Evolutionary conservation across 305 asterid genomes (phyloP), one percentile per base, ranked within the genome.

Genomic region (Plantago coronopus): DNA sequence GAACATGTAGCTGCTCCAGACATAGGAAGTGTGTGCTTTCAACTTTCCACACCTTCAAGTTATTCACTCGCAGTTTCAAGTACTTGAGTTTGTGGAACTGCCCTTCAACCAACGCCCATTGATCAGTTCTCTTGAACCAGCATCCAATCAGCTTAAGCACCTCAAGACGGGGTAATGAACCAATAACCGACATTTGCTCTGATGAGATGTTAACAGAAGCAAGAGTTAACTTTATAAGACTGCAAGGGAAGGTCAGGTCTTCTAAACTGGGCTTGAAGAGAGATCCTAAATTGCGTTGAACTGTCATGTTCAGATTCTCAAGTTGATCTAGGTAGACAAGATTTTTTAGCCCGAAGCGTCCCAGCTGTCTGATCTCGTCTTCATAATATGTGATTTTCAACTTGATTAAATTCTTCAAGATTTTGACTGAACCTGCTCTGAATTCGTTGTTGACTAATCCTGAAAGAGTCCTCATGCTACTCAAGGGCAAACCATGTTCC

Each of bases 91-190:
- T n/a, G 7, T 34, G 12, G 9, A 34, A 34, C 2, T 34, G 12
- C 9, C 40, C 40, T 7, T 7, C 40, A 53, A 53, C 57, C 58
- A 53, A 23, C 25, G 40, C 7, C 17, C 4, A 18, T n/a, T n/a
- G n/a, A n/a, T n/a, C n/a, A n/a, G n/a, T n/a, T n/a, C 19, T 10
- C 40, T 53, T 17, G 40, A 53, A 53, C 17, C 40, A 5, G 5
- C 56, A 4, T n/a, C n/a, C n/a, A 25, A 27, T 20, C 66, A 78
- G 83, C 54, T 74, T 78, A 54, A 78, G 58, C 22, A 74, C 79
- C 59, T 74, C 69, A 27, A 78, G 83, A 20, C 16, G 3, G 5
- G 50, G 66, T 63, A 78, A 21, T 0, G 38, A 16, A 14, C 62
- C 79, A 5, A 78, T 45, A 3, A 51, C 55, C 13, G 45, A 19